Conservation (phyloP, 495 filamentous ascomycete genomes). For the Aspergillus baeticus region DNA sequence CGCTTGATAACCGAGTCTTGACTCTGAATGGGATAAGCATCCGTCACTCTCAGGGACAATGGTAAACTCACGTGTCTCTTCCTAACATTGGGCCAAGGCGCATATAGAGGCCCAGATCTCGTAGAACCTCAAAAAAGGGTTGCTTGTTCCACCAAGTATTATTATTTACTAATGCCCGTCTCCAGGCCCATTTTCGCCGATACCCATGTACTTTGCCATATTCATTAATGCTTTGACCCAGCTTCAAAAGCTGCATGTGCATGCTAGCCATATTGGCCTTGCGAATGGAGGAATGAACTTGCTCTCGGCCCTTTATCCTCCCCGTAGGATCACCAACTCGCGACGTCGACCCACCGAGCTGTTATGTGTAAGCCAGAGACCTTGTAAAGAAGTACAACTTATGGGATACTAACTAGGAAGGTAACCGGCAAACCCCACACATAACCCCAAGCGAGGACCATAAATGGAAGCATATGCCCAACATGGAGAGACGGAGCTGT, state of each 20-base stretch:
- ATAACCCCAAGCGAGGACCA: slow-evolving; percentile 93
- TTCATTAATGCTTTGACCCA: slow-evolving; percentile 69
- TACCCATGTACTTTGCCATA: slow-evolving; percentile 64
- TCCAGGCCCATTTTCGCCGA: slow-evolving; percentile 58
- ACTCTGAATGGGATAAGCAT: slow-evolving; percentile 56
- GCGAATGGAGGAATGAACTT: slow-evolving; percentile 51
- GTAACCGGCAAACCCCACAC: slow-evolving; percentile 74
- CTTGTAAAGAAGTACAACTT: background rate
- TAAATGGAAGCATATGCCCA: slow-evolving; percentile 89
- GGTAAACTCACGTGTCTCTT: slow-evolving; percentile 74
- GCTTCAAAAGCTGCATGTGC: slow-evolving; percentile 73
- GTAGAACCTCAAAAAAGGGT: slow-evolving; percentile 69
- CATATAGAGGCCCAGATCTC: slow-evolving; percentile 66
- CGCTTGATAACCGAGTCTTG: slow-evolving; percentile 72
- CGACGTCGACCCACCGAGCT: slow-evolving; percentile 83
- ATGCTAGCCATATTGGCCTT: slow-evolving; percentile 73
- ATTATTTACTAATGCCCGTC: slow-evolving; percentile 71
- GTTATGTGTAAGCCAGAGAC: slow-evolving; percentile 13
- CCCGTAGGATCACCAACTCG: slow-evolving; percentile 87
- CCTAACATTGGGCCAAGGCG: slow-evolving; percentile 83
- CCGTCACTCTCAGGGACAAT: background rate
- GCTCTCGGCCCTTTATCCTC: slow-evolving; percentile 64
- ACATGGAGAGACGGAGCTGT: slow-evolving; percentile 89
- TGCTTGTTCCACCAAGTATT: slow-evolving; percentile 72
- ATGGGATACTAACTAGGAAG: slow-evolving; percentile 54